Base-by-base conservation (phyloP, 495 filamentous ascomycete genomes). In the Penicillium riverlandense region DNA sequence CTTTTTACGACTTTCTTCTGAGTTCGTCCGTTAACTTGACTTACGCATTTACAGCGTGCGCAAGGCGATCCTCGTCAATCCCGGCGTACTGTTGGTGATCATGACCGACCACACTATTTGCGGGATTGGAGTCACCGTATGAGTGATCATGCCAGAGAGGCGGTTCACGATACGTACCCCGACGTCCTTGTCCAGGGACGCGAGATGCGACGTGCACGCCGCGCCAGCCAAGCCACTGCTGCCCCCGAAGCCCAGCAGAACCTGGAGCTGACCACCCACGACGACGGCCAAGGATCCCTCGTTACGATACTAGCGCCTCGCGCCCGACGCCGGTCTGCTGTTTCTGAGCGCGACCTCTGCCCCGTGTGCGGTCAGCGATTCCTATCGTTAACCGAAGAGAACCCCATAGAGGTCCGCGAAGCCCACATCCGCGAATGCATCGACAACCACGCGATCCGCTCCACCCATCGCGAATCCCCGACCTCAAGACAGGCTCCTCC, bases 341-440 rank as follows among this genome's bases (percentile, higher is more conserved):
- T 88, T 7, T 67, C 76, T 12, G 91, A 96, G 56, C 85, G 88
- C 49, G 92, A 97, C 61, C 80, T 91, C 44, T 98, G 92, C 57
- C 90, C 90, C 4, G 81, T 96, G 42, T 98, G 92, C 54, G 84
- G 89, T 47, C 67, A 66, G 8, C 77, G 80, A 50, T 79, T 97
- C 7, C 90, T 90, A 0, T 75, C 83, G 8, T 69, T 83, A 14
- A 70, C 65, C 8, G 60, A 71, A 2, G 74, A 86, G 39, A 75
- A 77, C 10, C 80, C 71, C 14, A 78, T 86, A 43, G 61, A 74
- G 9, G 69, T 72, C 1, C 78, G 90, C 10, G 88, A 91, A 59
- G 65, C 72, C 9, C 92, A 98, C 55, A 83, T 96, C 34, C 72
- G 76, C 11, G 69, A 65, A 2, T 98, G 92, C 62, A 90, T 97